Percentiles rank a stretch among this genome's conserved stretches.
phyloP scores from a whole-genome alignment of 306 rosid genomes.

The Pyrus pyrifolia region DNA sequence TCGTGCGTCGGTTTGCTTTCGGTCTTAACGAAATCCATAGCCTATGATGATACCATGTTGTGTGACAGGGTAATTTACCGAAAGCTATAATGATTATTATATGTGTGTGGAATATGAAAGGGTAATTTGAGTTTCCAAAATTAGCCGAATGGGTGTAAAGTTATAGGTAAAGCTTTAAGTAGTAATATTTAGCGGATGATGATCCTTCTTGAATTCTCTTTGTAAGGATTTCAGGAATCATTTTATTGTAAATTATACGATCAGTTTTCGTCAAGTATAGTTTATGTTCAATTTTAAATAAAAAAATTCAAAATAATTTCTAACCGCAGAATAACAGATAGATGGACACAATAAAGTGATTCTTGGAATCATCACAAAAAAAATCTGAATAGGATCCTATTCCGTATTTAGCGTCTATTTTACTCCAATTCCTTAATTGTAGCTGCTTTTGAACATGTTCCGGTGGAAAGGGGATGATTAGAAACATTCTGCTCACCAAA shows the following conservation, averaged over 20 bases:
- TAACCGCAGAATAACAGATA: rapidly evolving
- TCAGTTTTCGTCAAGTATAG: rapidly evolving
- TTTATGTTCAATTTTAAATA: too few species aligned
- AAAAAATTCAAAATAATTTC: too few species aligned
- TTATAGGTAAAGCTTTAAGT: background rate
- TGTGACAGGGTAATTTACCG: too few species aligned
- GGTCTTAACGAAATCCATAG: too few species aligned
- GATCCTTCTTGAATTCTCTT: too few species aligned
- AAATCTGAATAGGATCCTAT: too few species aligned
- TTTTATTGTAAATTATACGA: rapidly evolving
- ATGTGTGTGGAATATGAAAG: background rate
- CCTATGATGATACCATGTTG: too few species aligned
- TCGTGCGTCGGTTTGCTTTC: too few species aligned
- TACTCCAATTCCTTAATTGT: background rate
- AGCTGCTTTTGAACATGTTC: background rate
- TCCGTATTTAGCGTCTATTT: background rate
- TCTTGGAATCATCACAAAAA: too few species aligned
- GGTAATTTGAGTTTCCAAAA: background rate
- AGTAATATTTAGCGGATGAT: background rate
- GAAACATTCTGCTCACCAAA: background rate
- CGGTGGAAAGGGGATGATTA: background rate
- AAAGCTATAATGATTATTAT: background rate
- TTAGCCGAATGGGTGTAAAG: background rate
- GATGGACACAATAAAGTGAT: too few species aligned
- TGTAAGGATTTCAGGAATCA: too few species aligned